Evolutionary conservation across 1,284 basidiomycete species (phyloP).

Genomic region (Agaricales sp.): DNA sequence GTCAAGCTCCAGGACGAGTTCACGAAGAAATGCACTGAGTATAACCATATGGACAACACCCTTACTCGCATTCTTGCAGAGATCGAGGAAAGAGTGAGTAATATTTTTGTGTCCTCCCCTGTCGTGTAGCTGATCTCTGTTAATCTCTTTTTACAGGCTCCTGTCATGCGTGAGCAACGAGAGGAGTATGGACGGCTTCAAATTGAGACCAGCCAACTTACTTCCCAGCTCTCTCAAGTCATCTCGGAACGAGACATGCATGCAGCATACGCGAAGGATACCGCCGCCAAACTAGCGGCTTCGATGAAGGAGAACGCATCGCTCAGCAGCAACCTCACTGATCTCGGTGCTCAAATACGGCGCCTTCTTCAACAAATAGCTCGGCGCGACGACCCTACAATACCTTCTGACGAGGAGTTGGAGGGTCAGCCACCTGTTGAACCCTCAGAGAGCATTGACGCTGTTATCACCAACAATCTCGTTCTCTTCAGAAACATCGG

Average conservation of each 20-base stretch:
- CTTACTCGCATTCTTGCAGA: constrained; percentile 67
- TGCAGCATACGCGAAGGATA: constrained; percentile 37
- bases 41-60: constrained; percentile 71
- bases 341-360: constrained; percentile 84
- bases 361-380: constrained; percentile 71
- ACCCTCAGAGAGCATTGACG: constrained; percentile 54
- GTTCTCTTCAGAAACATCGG: constrained; percentile 82
- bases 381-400: constrained; percentile 71
- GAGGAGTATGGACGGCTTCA: constrained; percentile 75
- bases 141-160: constrained; percentile 63
- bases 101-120: constrained; percentile 1
- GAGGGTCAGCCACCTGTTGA: constrained; percentile 17
- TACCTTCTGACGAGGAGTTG: constrained; percentile 50
- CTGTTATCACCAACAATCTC: constrained; percentile 82
- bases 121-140: no score
- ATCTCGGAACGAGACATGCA: constrained; percentile 58
- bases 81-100: constrained; percentile 78
- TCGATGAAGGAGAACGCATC: constrained; percentile 60
- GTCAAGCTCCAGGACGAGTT: constrained; percentile 79
- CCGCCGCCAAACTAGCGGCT: constrained; percentile 51
- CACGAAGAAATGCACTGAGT: constrained; percentile 68
- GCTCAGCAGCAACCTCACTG: constrained; percentile 71
- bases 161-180: constrained; percentile 79
- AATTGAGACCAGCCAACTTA: constrained; percentile 71
- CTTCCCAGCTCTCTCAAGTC: constrained; percentile 65